Conservation (phyloP, 352 stramenopile species). For the Globisporangium viniferum region DNA sequence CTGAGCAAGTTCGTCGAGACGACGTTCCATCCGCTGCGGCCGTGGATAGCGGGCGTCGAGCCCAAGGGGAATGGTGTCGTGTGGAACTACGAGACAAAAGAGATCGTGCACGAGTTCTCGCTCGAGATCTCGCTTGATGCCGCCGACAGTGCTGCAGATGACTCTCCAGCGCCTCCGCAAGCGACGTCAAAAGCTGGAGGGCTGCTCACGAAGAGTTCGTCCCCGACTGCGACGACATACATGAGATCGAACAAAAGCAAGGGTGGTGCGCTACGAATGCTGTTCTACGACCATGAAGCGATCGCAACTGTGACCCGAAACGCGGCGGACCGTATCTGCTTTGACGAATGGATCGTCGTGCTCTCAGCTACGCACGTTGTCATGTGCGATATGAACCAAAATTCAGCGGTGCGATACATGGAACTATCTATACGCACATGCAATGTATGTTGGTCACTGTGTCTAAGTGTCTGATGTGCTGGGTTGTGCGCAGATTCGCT, state of each 20-base stretch:
- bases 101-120: conserved; percentile 60
- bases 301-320: conserved; percentile 46
- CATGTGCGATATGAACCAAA: conserved; percentile 74
- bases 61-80: conserved; percentile 54
- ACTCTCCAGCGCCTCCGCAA: neutral
- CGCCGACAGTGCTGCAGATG: conserved; percentile 25
- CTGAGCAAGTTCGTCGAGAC: conserved; percentile 61
- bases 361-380: conserved; percentile 54
- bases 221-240: conserved; percentile 46
- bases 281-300: conserved; percentile 77
- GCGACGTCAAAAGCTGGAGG: conserved; percentile 15
- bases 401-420: conserved; percentile 29
- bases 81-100: conserved; percentile 72
- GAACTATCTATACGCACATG: neutral
- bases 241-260: conserved; percentile 47
- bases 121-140: conserved; percentile 38
- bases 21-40: conserved; percentile 57
- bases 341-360: conserved; percentile 74
- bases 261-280: conserved; percentile 41
- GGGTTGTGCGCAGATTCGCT: conserved; percentile 26
- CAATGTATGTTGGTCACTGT: neutral
- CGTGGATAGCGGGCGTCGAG: conserved; percentile 70
- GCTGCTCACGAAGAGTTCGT: conserved; percentile 39
- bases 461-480: neutral
- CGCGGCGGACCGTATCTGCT: conserved; percentile 42